Percentiles rank a stretch among this genome's conserved stretches.
Evolutionary conservation across 768 basidiomycete genomes (phyloP).

Genomic region (Guyanaporus albipodus): DNA sequence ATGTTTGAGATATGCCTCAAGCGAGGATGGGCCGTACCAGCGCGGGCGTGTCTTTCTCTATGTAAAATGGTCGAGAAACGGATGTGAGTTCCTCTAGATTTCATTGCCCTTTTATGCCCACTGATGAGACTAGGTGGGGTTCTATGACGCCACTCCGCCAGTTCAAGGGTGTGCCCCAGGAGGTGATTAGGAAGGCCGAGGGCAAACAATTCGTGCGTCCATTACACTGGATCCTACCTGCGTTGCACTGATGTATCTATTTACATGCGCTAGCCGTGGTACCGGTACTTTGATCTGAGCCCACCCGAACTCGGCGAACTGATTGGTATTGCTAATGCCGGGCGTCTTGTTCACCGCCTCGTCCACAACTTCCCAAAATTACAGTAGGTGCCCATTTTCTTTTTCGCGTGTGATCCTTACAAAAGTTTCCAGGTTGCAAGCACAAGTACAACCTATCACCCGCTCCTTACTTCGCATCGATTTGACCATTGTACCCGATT

Average conservation of each 20-base stretch:
- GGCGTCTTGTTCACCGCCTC: conserved; percentile 83
- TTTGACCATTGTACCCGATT: conserved; percentile 93
- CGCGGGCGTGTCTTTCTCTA: conserved; percentile 84
- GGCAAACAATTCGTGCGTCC: conserved; percentile 92
- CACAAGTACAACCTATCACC: conserved; percentile 96
- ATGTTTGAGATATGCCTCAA: conserved; percentile 29
- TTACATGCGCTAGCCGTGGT: conserved; percentile 66
- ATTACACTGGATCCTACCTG: too few species aligned
- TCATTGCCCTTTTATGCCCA: not conserved
- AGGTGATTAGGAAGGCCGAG: conserved; percentile 87
- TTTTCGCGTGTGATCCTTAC: not conserved
- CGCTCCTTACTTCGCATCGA: conserved; percentile 90
- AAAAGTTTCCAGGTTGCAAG: conserved; percentile 59
- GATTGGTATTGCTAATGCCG: conserved; percentile 90
- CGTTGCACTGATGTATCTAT: not conserved
- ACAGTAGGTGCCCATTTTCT: conserved; percentile 47
- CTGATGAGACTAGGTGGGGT: conserved; percentile 66
- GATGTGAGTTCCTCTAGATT: conserved; percentile 48
- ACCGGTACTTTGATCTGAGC: conserved; percentile 90
- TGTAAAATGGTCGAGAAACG: conserved; percentile 95
- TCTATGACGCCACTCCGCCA: conserved; percentile 97
- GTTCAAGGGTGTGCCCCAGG: conserved; percentile 85
- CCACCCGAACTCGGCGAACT: conserved; percentile 95
- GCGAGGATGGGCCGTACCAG: conserved; percentile 96
- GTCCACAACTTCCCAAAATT: conserved; percentile 97